These are phyloP conservation scores for Nyctanthes arbortristis DNA, from an alignment of 257 asterid species.

Conservation along the genomic window DNA sequence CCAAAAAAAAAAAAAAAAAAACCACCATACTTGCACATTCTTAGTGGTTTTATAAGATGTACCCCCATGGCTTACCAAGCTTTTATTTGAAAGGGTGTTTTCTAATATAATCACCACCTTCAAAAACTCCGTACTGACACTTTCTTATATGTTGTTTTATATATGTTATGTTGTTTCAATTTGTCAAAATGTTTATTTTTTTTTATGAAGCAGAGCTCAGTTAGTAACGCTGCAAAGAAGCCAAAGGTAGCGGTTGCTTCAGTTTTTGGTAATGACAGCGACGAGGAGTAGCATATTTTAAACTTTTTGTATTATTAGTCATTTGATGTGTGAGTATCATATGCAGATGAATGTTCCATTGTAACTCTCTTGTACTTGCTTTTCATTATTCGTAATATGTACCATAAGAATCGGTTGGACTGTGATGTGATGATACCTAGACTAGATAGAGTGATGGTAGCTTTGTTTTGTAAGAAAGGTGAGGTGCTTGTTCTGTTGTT, in stretches of 20 bases:
- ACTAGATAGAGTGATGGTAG: no score
- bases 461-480: no score
- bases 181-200: slow-evolving; percentile 18
- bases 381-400: not conserved
- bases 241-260: slow-evolving; percentile 73
- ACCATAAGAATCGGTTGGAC: no score
- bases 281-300: slow-evolving; percentile 52
- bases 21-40: not conserved
- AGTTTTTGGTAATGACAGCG: slow-evolving; percentile 73
- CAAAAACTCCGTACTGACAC: no score
- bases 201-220: slow-evolving; percentile 44
- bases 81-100: not conserved
- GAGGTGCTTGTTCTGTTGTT: no score
- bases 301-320: not conserved
- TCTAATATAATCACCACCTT: not conserved
- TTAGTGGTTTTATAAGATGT: not conserved
- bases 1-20: no score
- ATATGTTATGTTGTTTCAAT: slow-evolving; percentile 7
- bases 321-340: not conserved
- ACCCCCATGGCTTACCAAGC: no score
- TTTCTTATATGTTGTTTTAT: not conserved
- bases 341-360: not conserved
- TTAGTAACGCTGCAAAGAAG: slow-evolving; percentile 56
- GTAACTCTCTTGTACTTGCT: not conserved
- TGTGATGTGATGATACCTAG: no score